Conservation (phyloP, 2,329 filamentous ascomycete species). For the Thermothelomyces thermophilus region DNA sequence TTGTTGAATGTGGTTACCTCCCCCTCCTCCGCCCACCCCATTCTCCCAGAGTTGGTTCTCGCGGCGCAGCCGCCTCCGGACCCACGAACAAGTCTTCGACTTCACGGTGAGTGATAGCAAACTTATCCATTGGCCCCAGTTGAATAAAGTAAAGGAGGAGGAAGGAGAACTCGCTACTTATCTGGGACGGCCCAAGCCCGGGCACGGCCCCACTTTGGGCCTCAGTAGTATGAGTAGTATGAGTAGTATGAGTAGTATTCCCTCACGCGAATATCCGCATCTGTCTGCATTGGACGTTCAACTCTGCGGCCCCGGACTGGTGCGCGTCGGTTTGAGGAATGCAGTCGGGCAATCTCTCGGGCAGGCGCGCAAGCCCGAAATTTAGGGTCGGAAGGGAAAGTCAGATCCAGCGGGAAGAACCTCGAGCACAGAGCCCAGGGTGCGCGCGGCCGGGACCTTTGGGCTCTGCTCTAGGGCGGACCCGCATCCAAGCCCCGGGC, state of each 20-base stretch:
- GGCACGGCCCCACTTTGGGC: slow-evolving; percentile 5
- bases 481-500: slow-evolving; percentile 14
- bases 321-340: not conserved
- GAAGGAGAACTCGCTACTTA: not conserved
- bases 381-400: not conserved
- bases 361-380: not conserved
- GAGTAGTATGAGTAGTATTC: slow-evolving; percentile 4
- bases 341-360: not conserved
- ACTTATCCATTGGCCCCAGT: not conserved
- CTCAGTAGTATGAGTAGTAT: too few relatives aligned
- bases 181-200: not conserved
- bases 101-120: too few relatives aligned
- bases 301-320: not conserved
- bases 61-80: slow-evolving; percentile 1
- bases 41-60: not conserved
- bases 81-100: not conserved
- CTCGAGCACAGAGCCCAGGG: too few relatives aligned
- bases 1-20: slow-evolving; percentile 1
- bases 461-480: slow-evolving; percentile 1
- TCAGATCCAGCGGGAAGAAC: not conserved
- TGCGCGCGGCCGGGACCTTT: not conserved
- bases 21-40: too few relatives aligned
- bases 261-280: not conserved
- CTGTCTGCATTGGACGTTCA: not conserved
- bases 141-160: not conserved